A percentile compares a stretch with the other conserved stretches of the same genome.
Evolutionary conservation across 176 grass and related monocot species (phyloP).

Genomic region (Aegilops speltoides): DNA sequence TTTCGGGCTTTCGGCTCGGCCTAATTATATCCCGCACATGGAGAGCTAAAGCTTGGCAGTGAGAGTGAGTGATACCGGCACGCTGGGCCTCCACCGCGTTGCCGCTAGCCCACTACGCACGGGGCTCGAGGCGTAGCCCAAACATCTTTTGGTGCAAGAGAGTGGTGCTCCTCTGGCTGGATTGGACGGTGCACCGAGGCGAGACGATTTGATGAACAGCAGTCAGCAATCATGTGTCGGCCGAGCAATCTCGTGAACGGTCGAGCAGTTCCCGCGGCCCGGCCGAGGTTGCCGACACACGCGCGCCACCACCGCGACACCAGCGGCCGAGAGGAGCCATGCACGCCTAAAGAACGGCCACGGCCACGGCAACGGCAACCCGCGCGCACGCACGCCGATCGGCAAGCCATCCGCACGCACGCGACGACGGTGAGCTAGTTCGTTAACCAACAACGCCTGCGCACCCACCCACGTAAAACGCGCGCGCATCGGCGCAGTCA

Average conservation of each 20-base stretch:
- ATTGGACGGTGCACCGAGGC: too few species aligned
- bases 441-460: too few species aligned
- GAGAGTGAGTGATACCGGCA: background rate
- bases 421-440: too few species aligned
- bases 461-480: too few species aligned
- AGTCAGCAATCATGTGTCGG: background rate
- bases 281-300: background rate
- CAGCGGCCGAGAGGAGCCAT: background rate
- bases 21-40: background rate
- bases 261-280: background rate
- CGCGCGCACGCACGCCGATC: background rate
- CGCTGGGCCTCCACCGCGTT: background rate
- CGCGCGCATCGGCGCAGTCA: background rate
- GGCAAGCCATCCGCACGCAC: too few species aligned
- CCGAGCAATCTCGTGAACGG: background rate
- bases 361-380: background rate
- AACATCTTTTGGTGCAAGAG: conserved; percentile 16
- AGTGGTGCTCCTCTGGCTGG: background rate
- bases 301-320: conserved; percentile 2
- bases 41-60: background rate
- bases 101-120: background rate
- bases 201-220: background rate
- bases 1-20: background rate
- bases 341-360: background rate
- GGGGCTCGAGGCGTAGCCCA: background rate